A percentile compares a stretch with the other conserved stretches of the same genome.
These are phyloP conservation scores for Globisporangium abappressorium DNA, from an alignment of 352 stramenopile genomes.

Conservation along the genomic window DNA sequence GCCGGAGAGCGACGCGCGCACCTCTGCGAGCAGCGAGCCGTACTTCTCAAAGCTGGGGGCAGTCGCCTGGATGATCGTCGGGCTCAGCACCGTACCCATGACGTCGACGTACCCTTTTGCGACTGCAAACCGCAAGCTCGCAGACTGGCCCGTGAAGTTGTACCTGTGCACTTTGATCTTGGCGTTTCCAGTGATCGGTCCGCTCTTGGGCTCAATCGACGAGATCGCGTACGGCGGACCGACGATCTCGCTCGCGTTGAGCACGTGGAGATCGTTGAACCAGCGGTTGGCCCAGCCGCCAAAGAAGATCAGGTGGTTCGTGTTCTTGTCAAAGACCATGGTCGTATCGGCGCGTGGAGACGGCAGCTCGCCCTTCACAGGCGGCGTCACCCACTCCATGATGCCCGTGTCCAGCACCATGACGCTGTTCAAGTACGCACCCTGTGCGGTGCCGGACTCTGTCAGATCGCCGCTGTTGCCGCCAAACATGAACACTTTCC, in stretches of 20 bases:
- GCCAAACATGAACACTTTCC: constrained; percentile 98
- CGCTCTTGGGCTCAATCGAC: constrained; percentile 85
- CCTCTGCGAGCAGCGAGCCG: constrained; percentile 81
- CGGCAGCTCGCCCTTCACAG: constrained; percentile 76
- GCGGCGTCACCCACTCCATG: constrained; percentile 69
- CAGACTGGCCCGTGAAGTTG: constrained; percentile 89
- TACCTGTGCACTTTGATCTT: constrained; percentile 89
- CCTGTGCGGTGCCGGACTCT: constrained; percentile 83
- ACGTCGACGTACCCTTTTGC: constrained; percentile 93
- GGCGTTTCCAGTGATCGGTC: constrained; percentile 93
- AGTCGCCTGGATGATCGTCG: constrained; percentile 85
- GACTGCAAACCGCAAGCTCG: constrained; percentile 91
- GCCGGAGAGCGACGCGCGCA: constrained; percentile 88
- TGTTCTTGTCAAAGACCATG: constrained; percentile 91
- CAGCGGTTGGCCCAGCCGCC: constrained; percentile 96
- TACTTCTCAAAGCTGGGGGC: constrained; percentile 95
- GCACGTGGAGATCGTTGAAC: constrained; percentile 91
- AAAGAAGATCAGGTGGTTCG: constrained; percentile 92
- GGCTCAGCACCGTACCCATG: constrained; percentile 79
- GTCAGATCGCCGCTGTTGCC: constrained; percentile 94
- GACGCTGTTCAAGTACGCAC: constrained; percentile 88
- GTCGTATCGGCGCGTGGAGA: constrained; percentile 90
- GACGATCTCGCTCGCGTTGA: constrained; percentile 94
- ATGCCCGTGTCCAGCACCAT: constrained; percentile 90
- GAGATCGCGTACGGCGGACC: constrained; percentile 95